These are phyloP conservation scores for Teunomyces cretensis DNA, from an alignment of 805 yeast species.

Conservation along the genomic window DNA sequence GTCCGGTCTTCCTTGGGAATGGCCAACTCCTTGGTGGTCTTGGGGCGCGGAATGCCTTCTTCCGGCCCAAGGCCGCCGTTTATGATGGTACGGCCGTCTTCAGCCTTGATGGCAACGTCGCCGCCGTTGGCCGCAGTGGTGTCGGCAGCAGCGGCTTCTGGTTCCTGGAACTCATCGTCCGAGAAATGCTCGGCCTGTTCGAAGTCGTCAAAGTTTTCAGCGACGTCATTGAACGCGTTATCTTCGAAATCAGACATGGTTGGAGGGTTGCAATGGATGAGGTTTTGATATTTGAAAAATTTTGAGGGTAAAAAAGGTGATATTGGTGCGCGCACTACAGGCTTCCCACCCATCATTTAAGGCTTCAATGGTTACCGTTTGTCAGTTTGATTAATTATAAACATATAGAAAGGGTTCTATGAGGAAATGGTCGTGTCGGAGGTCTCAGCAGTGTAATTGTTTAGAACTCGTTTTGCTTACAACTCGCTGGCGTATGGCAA, in stretches of 20 bases:
- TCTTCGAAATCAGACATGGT: constrained; percentile 46
- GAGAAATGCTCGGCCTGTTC: constrained; percentile 80
- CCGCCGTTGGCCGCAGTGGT: constrained; percentile 17
- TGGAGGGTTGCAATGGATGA: not conserved
- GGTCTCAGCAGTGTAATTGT: not conserved
- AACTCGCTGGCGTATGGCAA: constrained; percentile 91
- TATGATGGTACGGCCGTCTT: constrained; percentile 71
- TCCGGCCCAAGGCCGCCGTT: constrained; percentile 68
- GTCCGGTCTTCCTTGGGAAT: constrained; percentile 85
- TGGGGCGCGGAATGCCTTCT: constrained; percentile 48
- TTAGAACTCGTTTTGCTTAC: constrained; percentile 30
- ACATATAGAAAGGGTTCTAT: not conserved
- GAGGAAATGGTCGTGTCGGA: not conserved
- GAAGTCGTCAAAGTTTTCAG: constrained; percentile 73
- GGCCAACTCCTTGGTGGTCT: constrained; percentile 76
- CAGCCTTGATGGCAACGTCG: constrained; percentile 51
- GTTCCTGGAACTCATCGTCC: constrained; percentile 59
- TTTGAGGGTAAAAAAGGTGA: not conserved
- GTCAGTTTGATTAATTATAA: too few relatives aligned
- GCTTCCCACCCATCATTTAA: too few relatives aligned
- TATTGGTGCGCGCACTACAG: constrained; percentile 1
- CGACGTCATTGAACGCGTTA: constrained; percentile 62
- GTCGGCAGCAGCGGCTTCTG: constrained; percentile 17
- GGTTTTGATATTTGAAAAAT: not conserved
- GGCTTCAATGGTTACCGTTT: too few relatives aligned